Percentiles rank a stretch among this genome's conserved stretches.
These are phyloP conservation scores for Globisporangium cystogenes DNA, from an alignment of 352 stramenopile species.

Conservation along the genomic window DNA sequence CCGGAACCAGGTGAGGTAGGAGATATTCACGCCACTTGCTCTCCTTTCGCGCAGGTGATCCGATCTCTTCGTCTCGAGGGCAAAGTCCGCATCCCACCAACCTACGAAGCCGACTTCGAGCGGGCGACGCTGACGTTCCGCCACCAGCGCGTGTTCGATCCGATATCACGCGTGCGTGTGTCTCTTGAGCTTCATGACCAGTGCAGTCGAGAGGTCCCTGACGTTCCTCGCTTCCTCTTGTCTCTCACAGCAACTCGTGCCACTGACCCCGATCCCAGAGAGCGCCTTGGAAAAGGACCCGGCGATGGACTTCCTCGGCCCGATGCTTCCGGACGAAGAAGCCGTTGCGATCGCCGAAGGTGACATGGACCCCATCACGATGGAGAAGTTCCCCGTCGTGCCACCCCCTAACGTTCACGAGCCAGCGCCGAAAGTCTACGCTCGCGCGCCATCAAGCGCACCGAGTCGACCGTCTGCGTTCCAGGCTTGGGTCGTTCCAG, in stretches of 20 bases:
- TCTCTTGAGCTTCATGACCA: neutral
- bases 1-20: neutral
- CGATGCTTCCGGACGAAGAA: slow-evolving; percentile 33
- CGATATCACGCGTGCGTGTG: slow-evolving; percentile 31
- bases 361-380: slow-evolving; percentile 71
- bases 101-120: slow-evolving; percentile 62
- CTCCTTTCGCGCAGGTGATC: slow-evolving; percentile 31
- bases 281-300: slow-evolving; percentile 21
- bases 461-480: neutral
- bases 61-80: slow-evolving; percentile 54
- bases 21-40: neutral
- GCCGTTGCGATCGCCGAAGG: slow-evolving; percentile 57
- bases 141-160: slow-evolving; percentile 69
- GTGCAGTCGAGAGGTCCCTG: neutral
- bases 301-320: slow-evolving; percentile 61
- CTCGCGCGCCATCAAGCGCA: neutral
- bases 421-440: neutral
- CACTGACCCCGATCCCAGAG: slow-evolving; percentile 47
- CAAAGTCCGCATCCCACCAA: slow-evolving; percentile 41
- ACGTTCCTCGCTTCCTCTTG: neutral
- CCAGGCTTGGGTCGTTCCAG: neutral
- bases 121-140: slow-evolving; percentile 60
- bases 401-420: neutral
- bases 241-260: slow-evolving; percentile 41
- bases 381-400: slow-evolving; percentile 27